Conservation (phyloP, 2,329 filamentous ascomycete species). For the Calonectria pteridis region DNA sequence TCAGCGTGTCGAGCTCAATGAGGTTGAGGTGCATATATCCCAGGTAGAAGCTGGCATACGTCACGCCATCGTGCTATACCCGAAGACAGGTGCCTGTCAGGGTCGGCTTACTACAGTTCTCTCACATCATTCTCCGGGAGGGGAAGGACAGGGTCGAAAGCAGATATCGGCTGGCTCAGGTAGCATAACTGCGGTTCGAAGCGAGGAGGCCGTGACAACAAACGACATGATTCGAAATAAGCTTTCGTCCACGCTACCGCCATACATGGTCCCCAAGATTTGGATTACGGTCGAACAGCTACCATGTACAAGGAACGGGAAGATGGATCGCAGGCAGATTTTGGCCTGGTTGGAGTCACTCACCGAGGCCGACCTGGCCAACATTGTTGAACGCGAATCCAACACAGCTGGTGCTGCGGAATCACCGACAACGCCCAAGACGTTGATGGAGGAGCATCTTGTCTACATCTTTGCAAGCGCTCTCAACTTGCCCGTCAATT, state of each 20-base stretch:
- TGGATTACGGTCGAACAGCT: slow-evolving; percentile 17
- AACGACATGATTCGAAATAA: slow-evolving; percentile 19
- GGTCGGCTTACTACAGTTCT: not conserved
- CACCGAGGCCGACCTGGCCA: not conserved
- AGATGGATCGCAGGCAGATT: slow-evolving; percentile 14
- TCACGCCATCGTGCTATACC: not conserved
- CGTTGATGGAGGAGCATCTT: slow-evolving; percentile 37
- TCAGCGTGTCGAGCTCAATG: too few relatives aligned
- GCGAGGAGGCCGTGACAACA: not conserved
- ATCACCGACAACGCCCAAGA: not conserved
- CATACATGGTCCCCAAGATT: slow-evolving; percentile 26
- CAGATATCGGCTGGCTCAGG: too few relatives aligned
- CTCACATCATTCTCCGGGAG: too few relatives aligned
- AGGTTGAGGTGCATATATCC: slow-evolving; percentile 26
- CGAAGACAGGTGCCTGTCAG: slow-evolving; percentile 26
- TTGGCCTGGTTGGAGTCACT: not conserved
- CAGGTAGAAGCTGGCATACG: not conserved
- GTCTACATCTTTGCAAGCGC: slow-evolving; percentile 52
- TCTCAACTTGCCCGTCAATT: slow-evolving; percentile 46
- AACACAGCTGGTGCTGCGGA: not conserved
- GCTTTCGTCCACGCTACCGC: not conserved
- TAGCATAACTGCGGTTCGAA: too few relatives aligned
- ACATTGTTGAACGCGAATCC: not conserved
- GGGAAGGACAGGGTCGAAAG: not conserved
- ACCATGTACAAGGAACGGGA: slow-evolving; percentile 5